phyloP scores from a whole-genome alignment of 352 stramenopile species.

The Phytophthora chlamydospora region DNA sequence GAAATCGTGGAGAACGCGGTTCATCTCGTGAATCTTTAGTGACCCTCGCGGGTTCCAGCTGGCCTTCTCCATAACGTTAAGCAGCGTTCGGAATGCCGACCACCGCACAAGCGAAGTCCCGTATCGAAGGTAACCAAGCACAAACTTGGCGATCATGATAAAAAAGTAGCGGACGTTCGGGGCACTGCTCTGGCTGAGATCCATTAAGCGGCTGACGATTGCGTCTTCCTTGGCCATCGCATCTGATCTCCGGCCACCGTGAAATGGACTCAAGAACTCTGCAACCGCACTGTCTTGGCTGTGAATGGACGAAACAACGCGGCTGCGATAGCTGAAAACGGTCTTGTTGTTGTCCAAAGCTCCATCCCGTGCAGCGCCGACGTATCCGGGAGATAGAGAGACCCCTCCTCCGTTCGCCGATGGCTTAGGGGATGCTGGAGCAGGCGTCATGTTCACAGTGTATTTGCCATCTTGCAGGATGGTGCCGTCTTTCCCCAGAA shows the following conservation, averaged over 20 bases:
- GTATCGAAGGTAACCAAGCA: constrained; percentile 60
- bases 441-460: constrained; percentile 42
- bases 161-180: constrained; percentile 62
- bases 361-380: constrained; percentile 34
- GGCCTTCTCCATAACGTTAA: constrained; percentile 65
- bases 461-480: constrained; percentile 59
- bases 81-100: constrained; percentile 60
- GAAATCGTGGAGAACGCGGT: constrained; percentile 57
- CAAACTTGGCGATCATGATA: constrained; percentile 48
- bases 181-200: constrained; percentile 38
- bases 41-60: constrained; percentile 51
- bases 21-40: constrained; percentile 43
- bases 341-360: constrained; percentile 44
- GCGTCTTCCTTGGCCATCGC: constrained; percentile 32
- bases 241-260: constrained; percentile 19
- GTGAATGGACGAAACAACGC: constrained; percentile 59
- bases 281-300: constrained; percentile 60
- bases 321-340: constrained; percentile 49
- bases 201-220: constrained; percentile 38
- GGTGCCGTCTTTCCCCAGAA: constrained; percentile 56
- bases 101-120: constrained; percentile 46
- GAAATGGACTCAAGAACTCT: constrained; percentile 56
- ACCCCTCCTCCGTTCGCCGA: constrained; percentile 29
- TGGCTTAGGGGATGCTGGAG: constrained; percentile 26
- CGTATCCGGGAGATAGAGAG: constrained; percentile 48